phyloP scores from a whole-genome alignment of 306 rosid genomes.

The Fragaria ananassa region DNA sequence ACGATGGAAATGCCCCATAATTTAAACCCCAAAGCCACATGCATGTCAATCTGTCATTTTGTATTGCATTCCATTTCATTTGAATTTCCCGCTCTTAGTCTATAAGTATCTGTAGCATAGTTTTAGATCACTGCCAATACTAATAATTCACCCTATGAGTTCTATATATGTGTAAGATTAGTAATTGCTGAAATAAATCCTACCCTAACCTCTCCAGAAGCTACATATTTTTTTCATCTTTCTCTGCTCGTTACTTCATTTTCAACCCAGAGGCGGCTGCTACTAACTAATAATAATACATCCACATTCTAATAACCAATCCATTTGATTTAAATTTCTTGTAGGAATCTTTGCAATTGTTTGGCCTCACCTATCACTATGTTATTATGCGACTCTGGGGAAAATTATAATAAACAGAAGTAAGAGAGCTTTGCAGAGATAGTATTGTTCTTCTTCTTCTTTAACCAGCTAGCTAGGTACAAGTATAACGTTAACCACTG shows the following conservation, averaged over 20 bases:
- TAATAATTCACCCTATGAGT: neutral
- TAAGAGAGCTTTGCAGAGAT: neutral
- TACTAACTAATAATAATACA: neutral
- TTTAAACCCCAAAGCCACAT: constrained; percentile 30
- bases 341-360: constrained; percentile 19
- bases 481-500: neutral
- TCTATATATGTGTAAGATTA: neutral
- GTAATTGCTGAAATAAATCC: neutral
- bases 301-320: neutral
- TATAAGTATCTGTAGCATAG: neutral
- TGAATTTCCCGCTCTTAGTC: constrained; percentile 56
- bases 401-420: neutral
- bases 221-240: neutral
- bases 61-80: constrained; percentile 19
- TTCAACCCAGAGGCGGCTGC: neutral
- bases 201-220: neutral
- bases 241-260: neutral
- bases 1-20: constrained; percentile 3
- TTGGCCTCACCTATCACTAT: neutral
- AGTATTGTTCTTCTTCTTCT: neutral
- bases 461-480: neutral
- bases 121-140: neutral
- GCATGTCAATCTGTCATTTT: constrained; percentile 3
- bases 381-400: neutral
- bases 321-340: neutral